These are phyloP conservation scores for Penicillium arizonense DNA, from an alignment of 495 filamentous ascomycete genomes.

Conservation along the genomic window DNA sequence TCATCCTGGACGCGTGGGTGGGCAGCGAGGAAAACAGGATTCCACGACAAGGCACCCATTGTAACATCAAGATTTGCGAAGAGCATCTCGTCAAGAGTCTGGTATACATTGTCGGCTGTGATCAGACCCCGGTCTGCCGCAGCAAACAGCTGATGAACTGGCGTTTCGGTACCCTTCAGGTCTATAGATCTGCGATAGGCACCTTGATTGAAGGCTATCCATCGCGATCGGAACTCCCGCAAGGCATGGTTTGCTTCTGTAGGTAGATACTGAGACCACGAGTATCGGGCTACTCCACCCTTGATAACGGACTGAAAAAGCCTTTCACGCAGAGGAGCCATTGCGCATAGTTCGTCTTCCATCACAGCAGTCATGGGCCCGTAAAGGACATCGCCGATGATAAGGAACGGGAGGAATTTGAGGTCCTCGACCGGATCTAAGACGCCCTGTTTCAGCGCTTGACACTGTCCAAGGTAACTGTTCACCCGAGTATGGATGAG, in stretches of 20 bases:
- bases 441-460: background rate
- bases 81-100: conserved; percentile 44
- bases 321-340: background rate
- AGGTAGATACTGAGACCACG: background rate
- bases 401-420: background rate
- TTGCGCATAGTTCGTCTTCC: background rate
- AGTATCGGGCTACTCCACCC: background rate
- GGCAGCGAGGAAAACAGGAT: conserved; percentile 33
- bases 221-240: background rate
- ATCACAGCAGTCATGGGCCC: background rate
- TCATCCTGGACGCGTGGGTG: conserved; percentile 19
- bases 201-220: background rate
- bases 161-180: background rate
- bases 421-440: background rate
- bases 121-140: background rate
- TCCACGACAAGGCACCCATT: conserved; percentile 35
- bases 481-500: background rate
- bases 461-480: background rate
- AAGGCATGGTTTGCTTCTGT: background rate
- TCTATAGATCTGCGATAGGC: background rate
- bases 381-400: background rate
- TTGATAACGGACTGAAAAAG: background rate
- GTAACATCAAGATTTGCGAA: conserved; percentile 48
- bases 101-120: conserved; percentile 18
- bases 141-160: background rate